A percentile compares a stretch with the other conserved stretches of the same genome.
Evolutionary conservation across 257 asterid genomes (phyloP).

Genomic region (Thymus mandschuricus): DNA sequence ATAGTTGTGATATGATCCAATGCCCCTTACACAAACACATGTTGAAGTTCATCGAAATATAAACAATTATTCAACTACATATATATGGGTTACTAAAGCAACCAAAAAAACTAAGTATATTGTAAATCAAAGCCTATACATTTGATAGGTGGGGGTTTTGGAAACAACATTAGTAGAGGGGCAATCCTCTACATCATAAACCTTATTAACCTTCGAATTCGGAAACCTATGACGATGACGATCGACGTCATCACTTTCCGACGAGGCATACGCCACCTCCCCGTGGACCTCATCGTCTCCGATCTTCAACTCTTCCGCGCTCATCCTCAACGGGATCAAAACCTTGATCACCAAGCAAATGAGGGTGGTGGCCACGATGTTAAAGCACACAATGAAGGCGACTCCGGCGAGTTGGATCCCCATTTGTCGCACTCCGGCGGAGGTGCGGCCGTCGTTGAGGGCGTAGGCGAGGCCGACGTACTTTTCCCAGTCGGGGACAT

Average conservation of each 20-base stretch:
- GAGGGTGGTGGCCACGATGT: constrained; percentile 42
- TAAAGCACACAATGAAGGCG: constrained; percentile 43
- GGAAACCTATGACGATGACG: constrained; percentile 27
- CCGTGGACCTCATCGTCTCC: constrained; percentile 55
- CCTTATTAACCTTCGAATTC: constrained; percentile 40
- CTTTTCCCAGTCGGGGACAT: constrained; percentile 45
- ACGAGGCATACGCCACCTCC: constrained; percentile 37
- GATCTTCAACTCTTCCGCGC: constrained; percentile 38
- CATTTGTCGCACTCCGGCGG: constrained; percentile 50
- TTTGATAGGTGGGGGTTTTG: constrained; percentile 34
- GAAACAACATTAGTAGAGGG: constrained; percentile 26
- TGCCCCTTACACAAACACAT: no score
- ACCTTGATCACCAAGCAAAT: constrained; percentile 45
- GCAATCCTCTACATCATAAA: constrained; percentile 47
- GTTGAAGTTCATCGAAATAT: no score
- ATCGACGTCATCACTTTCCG: constrained; percentile 21
- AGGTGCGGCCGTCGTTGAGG: constrained; percentile 33
- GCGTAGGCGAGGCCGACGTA: constrained; percentile 57
- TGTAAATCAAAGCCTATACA: constrained; percentile 39
- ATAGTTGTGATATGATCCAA: no score
- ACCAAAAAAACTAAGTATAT: no score
- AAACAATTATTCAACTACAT: no score
- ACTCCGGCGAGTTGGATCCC: constrained; percentile 47
- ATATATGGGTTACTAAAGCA: not conserved
- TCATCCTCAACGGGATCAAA: constrained; percentile 50